Evolutionary conservation across 2,329 filamentous ascomycete species (phyloP).

Genomic region (Huntiella moniliformis): DNA sequence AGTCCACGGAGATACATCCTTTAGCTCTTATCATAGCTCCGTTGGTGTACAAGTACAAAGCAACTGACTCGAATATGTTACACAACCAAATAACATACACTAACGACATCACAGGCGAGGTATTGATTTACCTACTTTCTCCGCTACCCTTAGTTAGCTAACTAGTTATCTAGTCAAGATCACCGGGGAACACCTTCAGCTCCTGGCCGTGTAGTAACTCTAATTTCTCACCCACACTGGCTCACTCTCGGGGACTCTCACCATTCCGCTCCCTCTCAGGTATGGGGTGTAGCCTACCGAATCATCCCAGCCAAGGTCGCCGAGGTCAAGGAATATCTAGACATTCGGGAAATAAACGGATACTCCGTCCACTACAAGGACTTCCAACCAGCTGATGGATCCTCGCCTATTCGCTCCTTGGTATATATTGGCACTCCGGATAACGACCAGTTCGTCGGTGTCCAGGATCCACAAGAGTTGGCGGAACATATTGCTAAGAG

Average conservation of each 20-base stretch:
- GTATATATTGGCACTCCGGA: constrained; percentile 90
- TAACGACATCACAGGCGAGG: no score
- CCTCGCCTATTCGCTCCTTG: constrained; percentile 33
- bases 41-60: no score
- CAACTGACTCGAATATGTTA: no score
- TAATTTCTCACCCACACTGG: constrained; percentile 76
- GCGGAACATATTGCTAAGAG: constrained; percentile 66
- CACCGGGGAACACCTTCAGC: constrained; percentile 78
- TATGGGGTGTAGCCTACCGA: constrained; percentile 90
- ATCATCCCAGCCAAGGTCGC: constrained; percentile 53
- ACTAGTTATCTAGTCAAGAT: constrained; percentile 48
- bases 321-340: constrained; percentile 75
- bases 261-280: constrained; percentile 39
- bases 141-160: background rate
- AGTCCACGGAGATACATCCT: no score
- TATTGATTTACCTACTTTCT: no score
- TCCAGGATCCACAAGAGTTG: constrained; percentile 58
- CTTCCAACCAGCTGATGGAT: constrained; percentile 43
- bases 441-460: constrained; percentile 80
- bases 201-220: constrained; percentile 80
- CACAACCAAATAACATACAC: no score
- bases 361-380: constrained; percentile 85
- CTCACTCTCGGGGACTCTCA: constrained; percentile 53
- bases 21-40: no score
- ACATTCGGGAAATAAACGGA: constrained; percentile 93